phyloP scores from a whole-genome alignment of 768 basidiomycete genomes.

The Tulasnella sp. region DNA sequence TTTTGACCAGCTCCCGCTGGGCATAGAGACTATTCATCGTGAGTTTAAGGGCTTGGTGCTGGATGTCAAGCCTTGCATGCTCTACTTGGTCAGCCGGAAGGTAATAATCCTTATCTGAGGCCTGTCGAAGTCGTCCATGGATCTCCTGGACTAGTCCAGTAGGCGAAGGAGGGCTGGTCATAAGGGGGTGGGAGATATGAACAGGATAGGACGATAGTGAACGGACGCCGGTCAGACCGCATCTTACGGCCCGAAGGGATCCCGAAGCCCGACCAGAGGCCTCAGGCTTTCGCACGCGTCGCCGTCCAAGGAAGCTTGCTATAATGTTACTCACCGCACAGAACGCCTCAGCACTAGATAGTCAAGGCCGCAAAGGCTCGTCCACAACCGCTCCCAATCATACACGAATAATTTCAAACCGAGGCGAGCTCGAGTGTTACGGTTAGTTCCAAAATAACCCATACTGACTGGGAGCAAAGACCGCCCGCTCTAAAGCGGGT shows the following conservation, averaged over 20 bases:
- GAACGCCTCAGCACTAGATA: no score
- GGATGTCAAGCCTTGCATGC: slow-evolving; percentile 6
- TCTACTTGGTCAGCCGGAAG: slow-evolving; percentile 16
- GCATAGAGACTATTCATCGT: slow-evolving; percentile 4
- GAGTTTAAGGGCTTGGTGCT: slow-evolving; percentile 9
- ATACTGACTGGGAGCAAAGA: no score
- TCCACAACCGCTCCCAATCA: no score
- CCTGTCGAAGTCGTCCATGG: background rate
- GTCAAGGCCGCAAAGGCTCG: no score
- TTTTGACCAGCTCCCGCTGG: background rate
- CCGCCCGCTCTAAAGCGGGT: no score
- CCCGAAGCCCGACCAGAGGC: no score
- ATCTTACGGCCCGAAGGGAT: background rate
- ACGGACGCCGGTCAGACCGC: background rate
- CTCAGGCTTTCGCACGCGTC: no score
- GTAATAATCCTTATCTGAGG: slow-evolving; percentile 5
- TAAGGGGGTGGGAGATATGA: background rate
- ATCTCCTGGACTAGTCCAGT: background rate
- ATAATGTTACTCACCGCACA: no score
- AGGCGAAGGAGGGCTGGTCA: background rate
- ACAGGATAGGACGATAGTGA: background rate
- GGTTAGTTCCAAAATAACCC: no score
- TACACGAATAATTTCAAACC: no score
- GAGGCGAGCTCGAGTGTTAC: no score
- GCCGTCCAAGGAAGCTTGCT: no score